A percentile compares a stretch with the other conserved stretches of the same genome.
phyloP scores from a whole-genome alignment of 768 basidiomycete species.

The Calocybe indica region DNA sequence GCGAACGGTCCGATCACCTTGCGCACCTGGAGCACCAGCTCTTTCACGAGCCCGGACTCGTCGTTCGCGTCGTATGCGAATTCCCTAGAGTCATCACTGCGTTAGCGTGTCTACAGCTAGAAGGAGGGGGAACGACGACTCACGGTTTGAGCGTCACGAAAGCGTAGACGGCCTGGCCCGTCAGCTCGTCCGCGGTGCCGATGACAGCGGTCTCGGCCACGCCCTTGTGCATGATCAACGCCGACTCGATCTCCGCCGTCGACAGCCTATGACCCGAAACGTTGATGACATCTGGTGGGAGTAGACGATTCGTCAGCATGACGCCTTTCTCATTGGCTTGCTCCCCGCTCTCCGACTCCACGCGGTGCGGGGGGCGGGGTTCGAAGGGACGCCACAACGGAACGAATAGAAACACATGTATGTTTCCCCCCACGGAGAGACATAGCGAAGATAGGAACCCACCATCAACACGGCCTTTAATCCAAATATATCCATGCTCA shows the following conservation, averaged over 20 bases:
- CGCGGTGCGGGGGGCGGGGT: no score
- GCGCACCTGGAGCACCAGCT: conserved; percentile 90
- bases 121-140: conserved; percentile 19
- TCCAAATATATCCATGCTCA: conserved; percentile 97
- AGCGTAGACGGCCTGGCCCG: conserved; percentile 90
- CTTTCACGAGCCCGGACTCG: conserved; percentile 71
- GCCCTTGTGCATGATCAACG: conserved; percentile 89
- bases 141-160: conserved; percentile 95
- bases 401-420: no score
- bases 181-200: conserved; percentile 80
- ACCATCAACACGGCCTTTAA: conserved; percentile 95
- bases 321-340: no score
- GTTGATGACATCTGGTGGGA: conserved; percentile 80
- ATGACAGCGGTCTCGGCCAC: conserved; percentile 97
- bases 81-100: conserved; percentile 40
- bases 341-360: no score
- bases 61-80: conserved; percentile 70
- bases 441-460: conserved; percentile 15
- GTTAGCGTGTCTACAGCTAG: not conserved
- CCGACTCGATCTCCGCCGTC: conserved; percentile 97
- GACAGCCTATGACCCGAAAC: conserved; percentile 96
- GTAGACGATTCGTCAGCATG: not conserved
- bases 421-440: no score
- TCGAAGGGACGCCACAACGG: no score
- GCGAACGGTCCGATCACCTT: conserved; percentile 99